These are phyloP conservation scores for Aspergillus kassunensis DNA, from an alignment of 495 filamentous ascomycete genomes.

Conservation along the genomic window DNA sequence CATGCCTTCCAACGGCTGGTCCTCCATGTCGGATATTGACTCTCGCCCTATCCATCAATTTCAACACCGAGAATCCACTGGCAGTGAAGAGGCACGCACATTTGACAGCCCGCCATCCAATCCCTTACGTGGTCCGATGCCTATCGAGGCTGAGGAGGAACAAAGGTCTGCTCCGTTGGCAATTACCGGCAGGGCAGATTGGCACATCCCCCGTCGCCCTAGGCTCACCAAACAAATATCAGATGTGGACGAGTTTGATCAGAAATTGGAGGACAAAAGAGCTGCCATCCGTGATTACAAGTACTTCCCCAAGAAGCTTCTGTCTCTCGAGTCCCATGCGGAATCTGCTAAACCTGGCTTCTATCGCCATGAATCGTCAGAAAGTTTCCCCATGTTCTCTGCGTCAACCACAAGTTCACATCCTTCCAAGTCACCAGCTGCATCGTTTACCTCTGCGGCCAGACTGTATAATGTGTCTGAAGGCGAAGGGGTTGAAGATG, in stretches of 20 bases:
- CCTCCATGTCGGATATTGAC: constrained; percentile 30
- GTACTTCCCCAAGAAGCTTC: constrained; percentile 38
- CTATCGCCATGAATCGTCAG: constrained; percentile 67
- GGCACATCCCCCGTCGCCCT: constrained; percentile 30
- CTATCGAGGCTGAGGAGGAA: constrained; percentile 26
- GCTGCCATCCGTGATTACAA: constrained; percentile 47
- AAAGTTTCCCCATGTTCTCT: constrained; percentile 83
- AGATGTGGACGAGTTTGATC: constrained; percentile 43
- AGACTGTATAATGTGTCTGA: constrained; percentile 18
- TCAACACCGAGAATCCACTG: constrained; percentile 25
- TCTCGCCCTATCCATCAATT: constrained; percentile 19
- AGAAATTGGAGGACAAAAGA: constrained; percentile 38
- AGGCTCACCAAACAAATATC: constrained; percentile 24
- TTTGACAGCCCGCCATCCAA: constrained; percentile 20
- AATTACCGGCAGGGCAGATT: constrained; percentile 41
- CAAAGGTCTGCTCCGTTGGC: constrained; percentile 45
- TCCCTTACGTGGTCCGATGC: constrained; percentile 18
- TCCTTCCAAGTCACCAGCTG: constrained; percentile 40
- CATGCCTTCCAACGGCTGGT: constrained; percentile 32
- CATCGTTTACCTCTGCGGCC: constrained; percentile 38
- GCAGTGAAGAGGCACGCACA: constrained; percentile 22
- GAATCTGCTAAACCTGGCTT: constrained; percentile 38
- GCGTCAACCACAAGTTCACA: constrained; percentile 62
- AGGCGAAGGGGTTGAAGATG: constrained; percentile 4
- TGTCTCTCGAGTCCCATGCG: constrained; percentile 39